Evolutionary conservation across 495 filamentous ascomycete species (phyloP), one percentile per base, ranked within the genome.

Genomic region (Lophium mytilinum): DNA sequence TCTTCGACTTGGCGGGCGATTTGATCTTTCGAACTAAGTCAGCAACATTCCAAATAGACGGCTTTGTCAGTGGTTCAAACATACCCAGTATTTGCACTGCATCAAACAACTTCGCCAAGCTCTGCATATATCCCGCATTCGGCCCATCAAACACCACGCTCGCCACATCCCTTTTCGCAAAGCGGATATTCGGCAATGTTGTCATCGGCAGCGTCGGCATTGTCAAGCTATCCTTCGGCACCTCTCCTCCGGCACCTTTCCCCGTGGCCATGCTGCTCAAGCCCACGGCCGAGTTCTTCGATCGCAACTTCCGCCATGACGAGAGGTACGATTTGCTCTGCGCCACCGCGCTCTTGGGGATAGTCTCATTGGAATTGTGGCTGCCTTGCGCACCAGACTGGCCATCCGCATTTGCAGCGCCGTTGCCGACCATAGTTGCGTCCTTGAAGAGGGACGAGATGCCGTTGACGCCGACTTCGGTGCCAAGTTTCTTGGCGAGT

Each of bases 1-100:
- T 95, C 92, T 68, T 98, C 93, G 40, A 95, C 89, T 74, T 95
- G 90, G 50, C 92, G 88, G 17, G 89, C 88, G 67, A 98, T 91
- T 81, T 93, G 89, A 78, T 98, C 93, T 96, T 62, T 54, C 14
- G 1, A 15, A 9, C 21, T 0, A 11, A 34, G 49, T 65, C 55
- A 65, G 62, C 24, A 46, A 24, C 21, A 41, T 41, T 17, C 19
- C 24, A 30, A 6, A 30, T 30, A 53, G 30, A 21, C 11, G 19
- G 33, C 3, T 37, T 4, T 50, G 43, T n/a, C 41, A 6, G 53
- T 53, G 42, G 35, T 30, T 19, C 61, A 33, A 37, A 79, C 87
- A 76, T 78, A 96, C 93, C 93, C 68, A 98, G 73, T 37, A 91
- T 80, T 75, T 97, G 94, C 61, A 83, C 94, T 57, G 90, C 89